A percentile compares a stretch with the other conserved stretches of the same genome.
Evolutionary conservation across 768 basidiomycete genomes (phyloP).

Genomic region (Omphalotus guepiniiformis): DNA sequence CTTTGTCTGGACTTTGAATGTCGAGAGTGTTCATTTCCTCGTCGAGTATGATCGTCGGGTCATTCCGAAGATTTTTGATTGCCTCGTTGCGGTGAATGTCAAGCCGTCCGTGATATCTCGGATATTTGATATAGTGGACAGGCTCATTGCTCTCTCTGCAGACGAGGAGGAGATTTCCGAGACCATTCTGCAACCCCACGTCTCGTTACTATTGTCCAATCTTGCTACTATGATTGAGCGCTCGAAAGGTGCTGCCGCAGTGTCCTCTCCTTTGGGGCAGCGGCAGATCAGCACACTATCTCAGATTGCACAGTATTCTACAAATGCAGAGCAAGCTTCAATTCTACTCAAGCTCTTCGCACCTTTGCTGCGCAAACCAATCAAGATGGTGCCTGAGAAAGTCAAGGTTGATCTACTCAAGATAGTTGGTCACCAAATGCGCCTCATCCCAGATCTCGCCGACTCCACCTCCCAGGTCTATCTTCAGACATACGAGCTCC

Average conservation of each 20-base stretch:
- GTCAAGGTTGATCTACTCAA: constrained; percentile 78
- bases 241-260: constrained; percentile 43
- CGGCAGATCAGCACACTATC: constrained; percentile 83
- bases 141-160: constrained; percentile 52
- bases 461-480: constrained; percentile 41
- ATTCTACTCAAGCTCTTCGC: constrained; percentile 68
- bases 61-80: constrained; percentile 77
- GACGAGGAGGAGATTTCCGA: constrained; percentile 47
- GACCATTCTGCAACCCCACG: constrained; percentile 61
- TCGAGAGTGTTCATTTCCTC: constrained; percentile 57
- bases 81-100: constrained; percentile 77
- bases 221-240: constrained; percentile 66
- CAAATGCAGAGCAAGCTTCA: constrained; percentile 66
- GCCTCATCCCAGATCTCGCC: constrained; percentile 59
- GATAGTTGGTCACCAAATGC: constrained; percentile 62
- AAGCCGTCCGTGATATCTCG: constrained; percentile 79
- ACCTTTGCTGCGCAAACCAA: constrained; percentile 75
- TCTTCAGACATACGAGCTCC: constrained; percentile 52
- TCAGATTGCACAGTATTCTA: constrained; percentile 68
- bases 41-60: constrained; percentile 64
- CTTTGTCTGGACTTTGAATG: constrained; percentile 64
- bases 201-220: constrained; percentile 66
- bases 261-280: constrained; percentile 66
- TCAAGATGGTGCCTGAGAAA: constrained; percentile 77
- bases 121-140: constrained; percentile 83